These are phyloP conservation scores for Colletotrichum shisoi DNA, from an alignment of 2,329 filamentous ascomycete genomes.

Conservation along the genomic window DNA sequence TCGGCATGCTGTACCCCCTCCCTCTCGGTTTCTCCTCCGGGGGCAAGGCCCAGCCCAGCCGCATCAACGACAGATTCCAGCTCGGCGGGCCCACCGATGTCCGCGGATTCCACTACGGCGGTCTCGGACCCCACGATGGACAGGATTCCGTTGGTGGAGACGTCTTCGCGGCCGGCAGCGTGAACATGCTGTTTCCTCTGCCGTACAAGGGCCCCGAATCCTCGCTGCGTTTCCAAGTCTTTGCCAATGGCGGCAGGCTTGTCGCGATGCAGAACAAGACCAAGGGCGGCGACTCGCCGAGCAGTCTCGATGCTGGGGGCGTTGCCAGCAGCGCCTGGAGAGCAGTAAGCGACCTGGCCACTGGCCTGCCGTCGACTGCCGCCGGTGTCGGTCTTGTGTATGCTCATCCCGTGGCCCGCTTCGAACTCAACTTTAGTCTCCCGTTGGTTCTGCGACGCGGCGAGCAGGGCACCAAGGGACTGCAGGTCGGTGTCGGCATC, in stretches of 20 bases:
- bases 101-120: conserved; percentile 88
- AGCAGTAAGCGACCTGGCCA: conserved; percentile 74
- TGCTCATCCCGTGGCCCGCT: conserved; percentile 89
- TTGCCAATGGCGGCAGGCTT: conserved; percentile 87
- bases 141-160: conserved; percentile 89
- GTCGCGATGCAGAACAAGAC: conserved; percentile 73
- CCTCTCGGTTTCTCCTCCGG: conserved; percentile 65
- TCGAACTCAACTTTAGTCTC: conserved; percentile 94
- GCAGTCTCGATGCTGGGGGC: conserved; percentile 51
- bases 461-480: conserved; percentile 87
- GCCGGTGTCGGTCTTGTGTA: conserved; percentile 93
- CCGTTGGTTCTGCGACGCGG: conserved; percentile 82
- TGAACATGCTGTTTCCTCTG: conserved; percentile 84
- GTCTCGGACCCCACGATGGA: conserved; percentile 87
- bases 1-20: conserved; percentile 84
- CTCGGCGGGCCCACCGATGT: conserved; percentile 95
- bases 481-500: conserved; percentile 95
- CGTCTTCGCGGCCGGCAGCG: conserved; percentile 86
- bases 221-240: conserved; percentile 85
- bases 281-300: conserved; percentile 54
- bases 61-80: conserved; percentile 93
- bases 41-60: conserved; percentile 69
- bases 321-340: conserved; percentile 63
- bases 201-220: conserved; percentile 83
- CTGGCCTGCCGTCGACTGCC: conserved; percentile 81